These are phyloP conservation scores for Thelephora aurantiotincta DNA, from an alignment of 768 basidiomycete species.

Conservation along the genomic window DNA sequence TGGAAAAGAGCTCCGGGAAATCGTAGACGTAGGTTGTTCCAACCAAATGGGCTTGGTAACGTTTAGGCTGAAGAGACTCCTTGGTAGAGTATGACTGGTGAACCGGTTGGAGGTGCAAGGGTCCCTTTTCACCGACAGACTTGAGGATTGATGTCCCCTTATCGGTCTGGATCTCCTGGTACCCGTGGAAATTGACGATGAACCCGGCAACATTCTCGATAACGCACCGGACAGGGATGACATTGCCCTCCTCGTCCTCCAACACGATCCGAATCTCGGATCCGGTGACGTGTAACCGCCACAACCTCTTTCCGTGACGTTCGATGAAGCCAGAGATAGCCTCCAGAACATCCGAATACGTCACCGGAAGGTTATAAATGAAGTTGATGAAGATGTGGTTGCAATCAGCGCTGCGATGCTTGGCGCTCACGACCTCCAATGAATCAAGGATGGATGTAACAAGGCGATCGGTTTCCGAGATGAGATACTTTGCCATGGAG, in stretches of 20 bases:
- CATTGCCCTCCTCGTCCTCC: constrained; percentile 90
- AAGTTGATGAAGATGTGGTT: constrained; percentile 99
- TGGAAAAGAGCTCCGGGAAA: constrained; percentile 98
- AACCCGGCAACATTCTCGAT: constrained; percentile 99
- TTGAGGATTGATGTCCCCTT: constrained; percentile 92
- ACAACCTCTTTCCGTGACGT: constrained; percentile 93
- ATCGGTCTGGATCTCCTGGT: constrained; percentile 96
- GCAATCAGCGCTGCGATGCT: constrained; percentile 87
- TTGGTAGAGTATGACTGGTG: constrained; percentile 91
- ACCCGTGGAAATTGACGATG: constrained; percentile 95
- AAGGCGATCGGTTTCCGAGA: constrained; percentile 95
- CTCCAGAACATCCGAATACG: constrained; percentile 91
- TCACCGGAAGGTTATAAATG: constrained; percentile 89
- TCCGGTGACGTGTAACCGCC: constrained; percentile 95
- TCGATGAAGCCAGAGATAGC: constrained; percentile 99
- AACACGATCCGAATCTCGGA: constrained; percentile 93
- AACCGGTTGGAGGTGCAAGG: constrained; percentile 90
- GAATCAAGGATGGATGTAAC: constrained; percentile 91
- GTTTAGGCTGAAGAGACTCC: constrained; percentile 95
- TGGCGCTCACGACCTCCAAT: constrained; percentile 82
- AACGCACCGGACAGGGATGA: constrained; percentile 91
- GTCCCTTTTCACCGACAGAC: constrained; percentile 96
- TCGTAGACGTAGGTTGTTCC: constrained; percentile 99
- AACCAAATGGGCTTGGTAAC: constrained; percentile 96
- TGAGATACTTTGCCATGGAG: constrained; percentile 94